Base-by-base conservation (phyloP, 805 yeast genomes). In the Danielia reshetovae region DNA sequence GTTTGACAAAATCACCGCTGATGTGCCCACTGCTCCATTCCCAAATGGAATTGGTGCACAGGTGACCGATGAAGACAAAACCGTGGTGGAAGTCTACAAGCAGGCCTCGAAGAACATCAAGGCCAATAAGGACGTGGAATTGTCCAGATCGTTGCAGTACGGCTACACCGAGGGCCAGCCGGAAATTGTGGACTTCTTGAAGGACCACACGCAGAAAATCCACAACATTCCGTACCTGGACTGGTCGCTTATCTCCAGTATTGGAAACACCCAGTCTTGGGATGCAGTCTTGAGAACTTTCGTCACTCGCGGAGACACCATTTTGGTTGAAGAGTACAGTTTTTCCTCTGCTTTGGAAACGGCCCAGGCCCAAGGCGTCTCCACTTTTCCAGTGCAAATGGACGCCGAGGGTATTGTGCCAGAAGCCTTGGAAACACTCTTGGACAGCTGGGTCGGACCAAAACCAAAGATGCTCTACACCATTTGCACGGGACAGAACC, bases 401-500 rank as follows among this genome's bases (percentile, higher is more conserved):
- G 97, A 90, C 55, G 72, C 72, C 16, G 70, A 73, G 41, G 97
- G 97, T 42, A 71, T 87, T 33, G 60, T 81, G 34, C 95, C 96
- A 10, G 81, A 76, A 40, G 74, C 75, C 32, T 67, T 90, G 36
- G 89, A 70, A 24, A 48, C 57, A 8, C 59, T 80, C 34, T 64
- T 90, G 51, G 74, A 70, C 42, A 66, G 73, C 54, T 89, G 97
- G 97, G 70, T 70, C 10, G 80, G 52, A 66, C 36, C 74, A 76
- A 79, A 79, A 61, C 97, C 97, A 47, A 87, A 83, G 61, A 67
- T 90, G 40, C 70, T 90, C 49, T 93, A 93, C 75, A 80, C 93
- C 26, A 86, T 90, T 51, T 82, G 93, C 46, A 93, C 97, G 7
- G 98, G 98, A 43, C 97, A 93, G 69, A 90, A 90, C 73, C 98